Evolutionary conservation across 192 early-diverging fungal genomes (phyloP), one percentile per base, ranked within the genome.

Genomic region (Umbelopsis ramanniana): DNA sequence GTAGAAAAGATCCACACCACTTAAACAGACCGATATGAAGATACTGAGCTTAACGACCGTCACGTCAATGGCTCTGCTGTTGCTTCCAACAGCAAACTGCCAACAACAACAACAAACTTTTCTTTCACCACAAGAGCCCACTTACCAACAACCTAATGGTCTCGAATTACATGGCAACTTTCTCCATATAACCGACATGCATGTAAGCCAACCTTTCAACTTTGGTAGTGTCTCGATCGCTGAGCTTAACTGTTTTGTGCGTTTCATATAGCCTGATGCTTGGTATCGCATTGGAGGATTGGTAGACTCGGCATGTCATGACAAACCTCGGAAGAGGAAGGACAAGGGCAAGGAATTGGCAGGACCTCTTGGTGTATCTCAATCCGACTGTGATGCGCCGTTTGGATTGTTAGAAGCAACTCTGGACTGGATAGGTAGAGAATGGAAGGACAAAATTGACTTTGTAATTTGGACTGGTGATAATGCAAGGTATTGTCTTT

Each of bases 391-490:
- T 75, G 92, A 93, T 63, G 83, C 88, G 37, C 86, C 92, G 0
- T 35, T 86, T 1, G 67, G 77, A 0, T 76, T 93, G 47, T 79
- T 88, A 17, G 81, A 90, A 37, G 85, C 86, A 6, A 92, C 89
- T 0, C 78, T 88, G 68, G 83, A 89, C 3, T 86, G 85, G 72
- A 76, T 93, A 43, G 81, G 78, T 46, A 74, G 81, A 40, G 72
- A 83, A 37, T 78, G 85, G 78, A 84, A 76, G 24, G 75, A 76
- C 50, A 72, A 77, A 19, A 72, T 91, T 33, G 92, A 93, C 76
- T 93, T 93, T 88, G 83, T 93, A 3, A 68, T 89, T 26, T 93
- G 90, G 89, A 93, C 92, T 4, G 92, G 92, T 29, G 92, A 93
- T 74, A 92, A 90, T 83, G 87, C 88, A 17, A 76, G 87, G 87